Evolutionary conservation across 1,284 basidiomycete species (phyloP).

Genomic region (Trichosporon faecale): DNA sequence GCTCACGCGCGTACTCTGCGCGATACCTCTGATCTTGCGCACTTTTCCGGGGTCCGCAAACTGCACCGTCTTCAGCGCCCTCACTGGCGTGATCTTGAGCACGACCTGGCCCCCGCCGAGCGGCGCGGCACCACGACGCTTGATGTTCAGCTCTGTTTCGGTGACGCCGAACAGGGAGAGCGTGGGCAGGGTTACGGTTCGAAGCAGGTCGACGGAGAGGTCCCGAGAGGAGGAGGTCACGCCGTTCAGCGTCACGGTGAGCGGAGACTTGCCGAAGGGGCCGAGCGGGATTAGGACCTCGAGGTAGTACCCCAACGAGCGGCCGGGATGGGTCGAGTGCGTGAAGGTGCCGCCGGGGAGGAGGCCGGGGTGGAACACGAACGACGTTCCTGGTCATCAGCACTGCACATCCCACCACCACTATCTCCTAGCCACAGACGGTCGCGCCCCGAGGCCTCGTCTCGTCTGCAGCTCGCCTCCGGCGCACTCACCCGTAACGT

Average conservation of each 20-base stretch:
- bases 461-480: no score
- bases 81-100: conserved; percentile 87
- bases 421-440: not conserved
- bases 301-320: conserved; percentile 89
- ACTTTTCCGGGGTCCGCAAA: conserved; percentile 88
- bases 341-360: conserved; percentile 76
- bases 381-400: conserved; percentile 68
- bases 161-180: conserved; percentile 84
- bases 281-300: conserved; percentile 87
- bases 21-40: conserved; percentile 90
- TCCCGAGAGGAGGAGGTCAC: conserved; percentile 84
- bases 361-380: conserved; percentile 87
- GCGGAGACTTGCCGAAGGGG: conserved; percentile 85
- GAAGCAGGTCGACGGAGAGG: conserved; percentile 82
- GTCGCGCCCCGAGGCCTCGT: no score
- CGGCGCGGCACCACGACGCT: conserved; percentile 86
- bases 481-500: conserved; percentile 71
- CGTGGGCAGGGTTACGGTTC: conserved; percentile 90
- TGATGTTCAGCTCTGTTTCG: conserved; percentile 88
- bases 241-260: conserved; percentile 77
- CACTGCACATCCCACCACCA: not conserved
- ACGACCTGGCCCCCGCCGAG: conserved; percentile 88
- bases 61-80: conserved; percentile 84
- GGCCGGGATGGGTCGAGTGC: conserved; percentile 83
- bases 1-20: conserved; percentile 92